Evolutionary conservation across 371 early-diverging fungal genomes (phyloP), one percentile per base, ranked within the genome.

Genomic region (Syncephalastrum contaminatum): DNA sequence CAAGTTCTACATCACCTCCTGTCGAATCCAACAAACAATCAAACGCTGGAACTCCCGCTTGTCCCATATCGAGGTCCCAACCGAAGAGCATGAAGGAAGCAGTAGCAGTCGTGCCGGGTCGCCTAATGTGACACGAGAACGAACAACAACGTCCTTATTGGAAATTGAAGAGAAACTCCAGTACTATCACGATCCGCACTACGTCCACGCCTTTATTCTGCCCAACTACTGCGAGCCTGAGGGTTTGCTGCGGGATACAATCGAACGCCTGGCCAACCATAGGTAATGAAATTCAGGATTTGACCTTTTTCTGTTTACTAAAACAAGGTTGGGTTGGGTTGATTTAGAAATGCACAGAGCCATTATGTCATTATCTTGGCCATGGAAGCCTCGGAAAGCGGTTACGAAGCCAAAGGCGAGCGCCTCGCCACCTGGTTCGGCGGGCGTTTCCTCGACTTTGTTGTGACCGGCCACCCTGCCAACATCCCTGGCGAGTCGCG

Each of bases 301-400:
- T 25, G 19, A 36, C 15, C 10, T 27, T 27, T 30, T 7, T 24
- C 24, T 24, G 19, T 50, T 50, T 12, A 39, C 21, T 54, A 25
- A 56, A 21, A 2, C 20, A 57, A 27, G 19, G 13, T 16, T 53
- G 22, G 24, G 36, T 43, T 44, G n/a, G 25, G 43, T 50, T 21
- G 14, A 51, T 48, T 21, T 43, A 77, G 77, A 51, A 59, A 73
- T 59, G 75, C 79, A 24, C 60, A 54, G 14, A 69, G 66, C 3
- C 57, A 71, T 56, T 83, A 80, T 62, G 69, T 78, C 51, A 75
- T 88, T 24, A 70, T 86, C 48, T 69, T 88, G 30, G 92, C 90
- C n/a, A 91, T 91, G 92, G 92, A 91, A 63, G 83, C 76, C 18
- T 70, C 81, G 14, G 92, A 91, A 67, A 19, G 43, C 20, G 87